phyloP scores from a whole-genome alignment of 129 eudicot species.

The Smallanthus sonchifolius region DNA sequence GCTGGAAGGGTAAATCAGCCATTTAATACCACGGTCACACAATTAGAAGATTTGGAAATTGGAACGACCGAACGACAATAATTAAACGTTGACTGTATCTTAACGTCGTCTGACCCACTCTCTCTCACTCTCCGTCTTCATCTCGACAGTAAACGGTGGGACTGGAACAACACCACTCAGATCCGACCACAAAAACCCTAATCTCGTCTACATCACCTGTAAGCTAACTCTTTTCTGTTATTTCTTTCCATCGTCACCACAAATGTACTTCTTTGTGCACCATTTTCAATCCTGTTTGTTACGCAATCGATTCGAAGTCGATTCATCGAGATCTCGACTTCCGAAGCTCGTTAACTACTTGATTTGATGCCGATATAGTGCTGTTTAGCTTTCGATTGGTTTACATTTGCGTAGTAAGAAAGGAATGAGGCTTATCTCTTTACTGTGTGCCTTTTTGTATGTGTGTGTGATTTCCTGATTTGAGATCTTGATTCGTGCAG shows the following conservation, averaged over 20 bases:
- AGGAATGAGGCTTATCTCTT: neutral
- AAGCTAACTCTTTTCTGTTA: conserved; percentile 4
- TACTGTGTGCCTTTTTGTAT: neutral
- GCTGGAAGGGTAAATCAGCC: too few species aligned
- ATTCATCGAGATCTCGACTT: conserved; percentile 4
- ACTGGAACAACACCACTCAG: conserved; percentile 7
- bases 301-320: neutral
- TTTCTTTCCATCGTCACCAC: neutral
- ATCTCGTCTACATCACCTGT: neutral
- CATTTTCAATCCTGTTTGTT: neutral
- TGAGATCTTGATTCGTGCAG: neutral
- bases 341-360: neutral
- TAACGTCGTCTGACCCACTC: conserved; percentile 13
- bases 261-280: neutral
- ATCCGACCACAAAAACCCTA: conserved; percentile 15
- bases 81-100: conserved; percentile 16
- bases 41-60: conserved; percentile 6
- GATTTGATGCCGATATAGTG: neutral
- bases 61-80: conserved; percentile 12
- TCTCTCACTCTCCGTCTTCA: conserved; percentile 1
- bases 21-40: neutral
- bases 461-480: neutral
- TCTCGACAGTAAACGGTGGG: conserved; percentile 1
- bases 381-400: neutral
- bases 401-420: neutral